phyloP scores from a whole-genome alignment of 1,139 yeast species.

The Tardiomyces digboiensis region DNA sequence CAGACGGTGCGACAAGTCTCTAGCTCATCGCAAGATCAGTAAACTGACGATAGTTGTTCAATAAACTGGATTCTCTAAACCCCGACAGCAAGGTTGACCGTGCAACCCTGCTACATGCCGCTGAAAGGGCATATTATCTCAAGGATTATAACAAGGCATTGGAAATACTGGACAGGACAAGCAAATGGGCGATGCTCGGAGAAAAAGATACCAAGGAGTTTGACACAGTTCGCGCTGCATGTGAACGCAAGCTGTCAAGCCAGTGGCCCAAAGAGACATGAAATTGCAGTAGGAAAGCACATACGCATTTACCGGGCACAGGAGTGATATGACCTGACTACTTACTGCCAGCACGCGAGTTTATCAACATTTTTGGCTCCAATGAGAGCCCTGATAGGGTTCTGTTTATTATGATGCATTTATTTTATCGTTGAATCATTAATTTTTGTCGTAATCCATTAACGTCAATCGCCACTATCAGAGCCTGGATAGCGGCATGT shows the following conservation, averaged over 20 bases:
- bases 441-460: not conserved
- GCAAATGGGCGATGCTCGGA: constrained; percentile 5
- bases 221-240: not conserved
- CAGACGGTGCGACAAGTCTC: too few relatives aligned
- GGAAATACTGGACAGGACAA: constrained; percentile 13
- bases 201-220: constrained; percentile 7
- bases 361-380: too few relatives aligned
- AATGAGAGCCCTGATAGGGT: too few relatives aligned
- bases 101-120: constrained; percentile 22
- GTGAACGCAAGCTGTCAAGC: not conserved
- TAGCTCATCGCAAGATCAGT: too few relatives aligned
- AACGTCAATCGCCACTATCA: too few relatives aligned
- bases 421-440: not conserved
- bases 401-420: too few relatives aligned
- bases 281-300: too few relatives aligned
- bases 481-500: too few relatives aligned
- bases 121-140: constrained; percentile 25
- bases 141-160: constrained; percentile 19
- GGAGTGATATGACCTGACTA: too few relatives aligned
- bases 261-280: too few relatives aligned
- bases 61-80: constrained; percentile 4
- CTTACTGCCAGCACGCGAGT: too few relatives aligned
- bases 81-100: constrained; percentile 18
- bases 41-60: not conserved
- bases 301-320: too few relatives aligned